Base-by-base conservation (phyloP, 176 grass and related monocot species). In the Secale cereale region DNA sequence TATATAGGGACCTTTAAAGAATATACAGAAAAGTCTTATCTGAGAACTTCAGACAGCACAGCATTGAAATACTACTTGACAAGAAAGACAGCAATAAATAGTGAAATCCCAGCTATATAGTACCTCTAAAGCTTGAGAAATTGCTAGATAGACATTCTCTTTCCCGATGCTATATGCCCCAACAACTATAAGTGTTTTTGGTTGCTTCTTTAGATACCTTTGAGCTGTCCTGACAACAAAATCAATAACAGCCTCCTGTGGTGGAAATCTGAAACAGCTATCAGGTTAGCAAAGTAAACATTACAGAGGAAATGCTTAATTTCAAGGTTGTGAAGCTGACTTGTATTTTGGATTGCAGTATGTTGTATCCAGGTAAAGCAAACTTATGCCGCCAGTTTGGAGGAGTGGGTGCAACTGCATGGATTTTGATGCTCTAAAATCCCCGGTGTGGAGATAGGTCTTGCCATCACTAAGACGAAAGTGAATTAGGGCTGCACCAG, bases 151-250 rank as follows among this genome's bases (percentile, higher is more conserved):
- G 17, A 95, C 88, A 74, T 88, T 84, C 59, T 95, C 91, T 89
- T 95, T 95, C 16, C 93, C 93, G 78, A 95, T 92, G 40, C 91
- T 95, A 76, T 95, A 95, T 61, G 93, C 93, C 50, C 91, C 93
- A 68, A 95, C 93, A 87, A 87, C 88, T 79, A 91, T 83, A 70
- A 95, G 86, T 22, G 91, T 95, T 89, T 85, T 92, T 70, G 90
- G 93, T 60, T 92, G 83, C 56, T 92, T 95, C 72, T 87, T 77
- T 30, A 92, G 43, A 80, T 86, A 92, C 40, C 75, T 91, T 64
- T 10, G 63, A 76, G 86, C 75, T 76, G 83, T 95, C 63, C 86
- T 92, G 72, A 95, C 91, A 70, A 91, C 90, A 93, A 95, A 92
- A 76, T 89, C 83, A 59, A 92, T 86, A 65, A 95, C 91, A 66